Conservation (phyloP, 148 eudicot genomes). For the Bassia scoparia region DNA sequence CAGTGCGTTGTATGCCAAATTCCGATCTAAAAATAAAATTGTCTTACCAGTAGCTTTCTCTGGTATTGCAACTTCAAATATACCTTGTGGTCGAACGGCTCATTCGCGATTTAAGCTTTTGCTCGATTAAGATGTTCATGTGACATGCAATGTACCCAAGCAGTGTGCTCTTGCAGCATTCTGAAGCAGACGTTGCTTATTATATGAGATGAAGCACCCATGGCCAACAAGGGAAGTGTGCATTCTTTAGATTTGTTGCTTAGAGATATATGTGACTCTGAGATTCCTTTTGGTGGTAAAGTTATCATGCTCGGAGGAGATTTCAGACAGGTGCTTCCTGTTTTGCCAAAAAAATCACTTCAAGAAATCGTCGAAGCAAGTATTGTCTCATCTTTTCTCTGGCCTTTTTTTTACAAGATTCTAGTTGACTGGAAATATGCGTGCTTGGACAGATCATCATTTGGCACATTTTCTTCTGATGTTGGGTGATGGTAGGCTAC, state of each 20-base stretch:
- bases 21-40: not conserved
- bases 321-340: constrained; percentile 1
- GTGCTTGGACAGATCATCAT: not conserved
- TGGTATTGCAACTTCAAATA: constrained; percentile 3
- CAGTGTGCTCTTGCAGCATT: not conserved
- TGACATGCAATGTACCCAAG: constrained; percentile 1
- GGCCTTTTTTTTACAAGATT: not conserved
- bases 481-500: not conserved
- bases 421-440: not conserved
- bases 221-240: not conserved
- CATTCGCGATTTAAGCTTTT: constrained; percentile 10
- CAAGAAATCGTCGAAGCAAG: not conserved
- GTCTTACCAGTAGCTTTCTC: not conserved
- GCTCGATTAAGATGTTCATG: not conserved
- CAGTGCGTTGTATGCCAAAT: not conserved
- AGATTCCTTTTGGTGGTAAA: not conserved
- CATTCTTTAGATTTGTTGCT: not conserved
- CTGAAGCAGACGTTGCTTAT: not conserved
- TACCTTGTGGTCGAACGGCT: not conserved
- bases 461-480: not conserved
- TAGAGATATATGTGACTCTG: not conserved
- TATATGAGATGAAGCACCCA: not conserved
- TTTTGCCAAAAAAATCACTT: not conserved
- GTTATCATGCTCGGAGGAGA: not conserved
- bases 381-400: constrained; percentile 1